Evolutionary conservation across 2,329 filamentous ascomycete species (phyloP).

Genomic region (Calonectria naviculata): DNA sequence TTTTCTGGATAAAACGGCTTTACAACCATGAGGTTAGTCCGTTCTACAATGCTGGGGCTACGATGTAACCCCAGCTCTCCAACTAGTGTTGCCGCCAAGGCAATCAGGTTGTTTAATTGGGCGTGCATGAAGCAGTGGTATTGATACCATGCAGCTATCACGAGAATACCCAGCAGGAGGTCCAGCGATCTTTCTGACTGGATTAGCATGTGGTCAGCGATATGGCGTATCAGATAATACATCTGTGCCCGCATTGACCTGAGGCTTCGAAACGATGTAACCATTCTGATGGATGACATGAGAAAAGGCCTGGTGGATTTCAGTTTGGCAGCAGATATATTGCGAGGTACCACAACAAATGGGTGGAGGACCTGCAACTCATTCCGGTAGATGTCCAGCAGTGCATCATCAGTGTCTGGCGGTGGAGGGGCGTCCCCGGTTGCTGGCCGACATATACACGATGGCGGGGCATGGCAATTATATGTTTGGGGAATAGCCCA

Average conservation of each 20-base stretch:
- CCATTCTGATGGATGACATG: constrained; percentile 61
- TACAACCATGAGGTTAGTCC: constrained; percentile 54
- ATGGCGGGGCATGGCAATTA: constrained; percentile 57
- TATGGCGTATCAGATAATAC: constrained; percentile 56
- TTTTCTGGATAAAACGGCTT: constrained; percentile 49
- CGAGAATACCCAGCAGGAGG: constrained; percentile 59
- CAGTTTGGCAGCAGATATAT: constrained; percentile 50
- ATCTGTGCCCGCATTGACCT: constrained; percentile 62
- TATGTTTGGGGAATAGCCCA: constrained; percentile 54
- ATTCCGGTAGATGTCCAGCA: constrained; percentile 57
- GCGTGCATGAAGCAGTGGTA: constrained; percentile 65
- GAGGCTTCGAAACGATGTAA: constrained; percentile 58
- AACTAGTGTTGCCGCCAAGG: constrained; percentile 58
- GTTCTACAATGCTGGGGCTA: constrained; percentile 53
- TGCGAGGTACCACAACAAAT: constrained; percentile 57
- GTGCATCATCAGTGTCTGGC: constrained; percentile 57
- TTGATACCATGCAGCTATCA: constrained; percentile 63
- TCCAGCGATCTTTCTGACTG: constrained; percentile 62
- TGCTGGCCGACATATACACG: constrained; percentile 59
- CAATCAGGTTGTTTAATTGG: constrained; percentile 62
- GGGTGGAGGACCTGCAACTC: constrained; percentile 57
- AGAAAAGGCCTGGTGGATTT: constrained; percentile 57
- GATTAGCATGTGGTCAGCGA: constrained; percentile 61
- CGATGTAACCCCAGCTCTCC: constrained; percentile 59
- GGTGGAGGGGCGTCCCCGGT: constrained; percentile 51